Evolutionary conservation across 495 filamentous ascomycete species (phyloP), one percentile per base, ranked within the genome.

Genomic region (Aspergillus asperescens): DNA sequence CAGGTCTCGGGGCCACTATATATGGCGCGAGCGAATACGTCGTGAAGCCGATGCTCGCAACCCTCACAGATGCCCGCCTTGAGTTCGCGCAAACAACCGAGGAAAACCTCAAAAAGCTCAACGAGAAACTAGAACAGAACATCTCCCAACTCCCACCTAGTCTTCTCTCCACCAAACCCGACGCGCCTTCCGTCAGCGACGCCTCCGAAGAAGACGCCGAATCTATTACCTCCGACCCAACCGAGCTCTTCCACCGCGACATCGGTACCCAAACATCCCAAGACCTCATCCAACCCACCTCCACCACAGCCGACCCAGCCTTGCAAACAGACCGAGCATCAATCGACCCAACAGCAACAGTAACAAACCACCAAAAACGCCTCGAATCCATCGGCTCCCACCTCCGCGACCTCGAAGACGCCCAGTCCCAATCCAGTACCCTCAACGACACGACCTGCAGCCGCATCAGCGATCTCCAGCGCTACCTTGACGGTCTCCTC

Each of bases 201-300:
- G 82, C n/a, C 50, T 7, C 41, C 12, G 57, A 54, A 7, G 66
- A 64, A 7, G 71, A 74, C 28, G 61, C 53, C 16, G 75, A 70
- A 28, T 76, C 76, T 25, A 57, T 75, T 18, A 72, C 72, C 42
- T 82, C 77, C 2, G 84, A 87, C 61, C 88, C 89, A 0, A 86
- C 88, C 2, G 89, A 94, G 64, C 81, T 96, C 53, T 98, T 92
- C 75, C 89, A 95, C 68, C 81, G 90, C 10, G 92, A 96, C 58
- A 77, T 89, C 37, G 89, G 85, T 20, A 89, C 90, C 1, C 93
- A 98, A 0, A 86, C 83, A 0, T 81, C 81, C 0, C 50, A 53
- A 10, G 50, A 56, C 22, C 22, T 60, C 25, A 18, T 13, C 3
- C 24, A 48, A 66, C 31, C 50, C 7, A 0, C 31, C 3, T 0